Evolutionary conservation across 345 rosid genomes (phyloP), one percentile per base, ranked within the genome.

Genomic region (Gossypium thurberi): DNA sequence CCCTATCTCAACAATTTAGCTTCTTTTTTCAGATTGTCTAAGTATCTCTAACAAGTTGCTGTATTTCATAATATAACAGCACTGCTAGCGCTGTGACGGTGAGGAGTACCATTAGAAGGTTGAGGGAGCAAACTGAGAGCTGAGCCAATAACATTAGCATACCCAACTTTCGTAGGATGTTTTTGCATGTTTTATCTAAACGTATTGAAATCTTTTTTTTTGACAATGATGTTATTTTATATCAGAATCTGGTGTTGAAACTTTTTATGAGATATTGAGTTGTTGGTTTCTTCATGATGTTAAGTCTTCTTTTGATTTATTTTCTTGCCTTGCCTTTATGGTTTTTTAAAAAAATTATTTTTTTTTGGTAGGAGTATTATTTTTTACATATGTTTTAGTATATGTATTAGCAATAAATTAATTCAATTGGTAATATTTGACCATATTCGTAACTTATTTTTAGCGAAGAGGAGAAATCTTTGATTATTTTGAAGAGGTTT

Each of bases 121-220:
- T 93, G 87, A 88, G 98, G 81, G 95, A 93, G 83, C 95, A 91
- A 80, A 89, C 93, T 1, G 98, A 93, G 85, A 88, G 93, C 78
- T 93, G 74, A 84, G 76, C 74, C 14, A 21, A 47, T 33, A 33
- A 21, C n/a, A 46, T 57, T 8, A 25, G 52, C 50, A 14, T 50
- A 21, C 25, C 47, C 18, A 3, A 11, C 47, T 20, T 18, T 67
- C 62, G n/a, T 65, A 57, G 69, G 25, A 46, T 52, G 40, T 51
- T 71, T 33, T 48, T 74, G 23, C 62, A 57, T 50, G 69, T 12
- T 14, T 37, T 6, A 26, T 10, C 53, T 44, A 20, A 3, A 43
- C 37, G 10, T 21, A 48, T 12, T 44, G 17, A 65, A 8, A 18
- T 11, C 11, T 20, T 6, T 51, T 17, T 65, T 42, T 63, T 40